These are phyloP conservation scores for Phialophora expanda DNA, from an alignment of 2,329 filamentous ascomycete genomes.

Conservation along the genomic window DNA sequence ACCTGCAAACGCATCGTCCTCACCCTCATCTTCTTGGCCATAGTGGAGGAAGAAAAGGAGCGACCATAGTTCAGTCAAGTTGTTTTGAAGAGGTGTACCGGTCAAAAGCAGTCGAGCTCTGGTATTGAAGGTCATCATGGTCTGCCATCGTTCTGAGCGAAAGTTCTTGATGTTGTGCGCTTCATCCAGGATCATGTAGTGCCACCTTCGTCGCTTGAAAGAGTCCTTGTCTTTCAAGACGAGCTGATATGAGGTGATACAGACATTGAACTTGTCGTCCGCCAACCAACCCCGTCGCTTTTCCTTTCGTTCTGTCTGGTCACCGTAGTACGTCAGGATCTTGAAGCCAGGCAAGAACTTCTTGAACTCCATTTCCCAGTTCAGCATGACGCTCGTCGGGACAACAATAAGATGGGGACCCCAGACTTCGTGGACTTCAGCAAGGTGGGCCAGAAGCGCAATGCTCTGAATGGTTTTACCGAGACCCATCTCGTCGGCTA, in stretches of 20 bases:
- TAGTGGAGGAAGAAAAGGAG: conserved; percentile 96
- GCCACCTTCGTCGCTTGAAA: conserved; percentile 90
- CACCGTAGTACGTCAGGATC: conserved; percentile 95
- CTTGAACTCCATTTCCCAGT: conserved; percentile 99
- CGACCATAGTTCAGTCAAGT: conserved; percentile 95
- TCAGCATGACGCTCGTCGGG: conserved; percentile 96
- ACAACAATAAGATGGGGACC: conserved; percentile 95
- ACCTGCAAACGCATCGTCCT: conserved; percentile 87
- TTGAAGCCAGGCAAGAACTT: conserved; percentile 98
- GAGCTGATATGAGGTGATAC: conserved; percentile 96
- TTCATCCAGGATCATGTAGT: conserved; percentile 97
- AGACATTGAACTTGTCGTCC: conserved; percentile 93
- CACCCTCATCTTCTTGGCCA: conserved; percentile 72
- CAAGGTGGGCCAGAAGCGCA: conserved; percentile 86
- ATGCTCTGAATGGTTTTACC: conserved; percentile 99
- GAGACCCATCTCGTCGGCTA: conserved; percentile 97
- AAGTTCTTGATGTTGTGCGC: conserved; percentile 99
- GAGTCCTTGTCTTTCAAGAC: conserved; percentile 92
- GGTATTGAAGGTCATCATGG: conserved; percentile 90
- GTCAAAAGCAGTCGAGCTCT: conserved; percentile 85
- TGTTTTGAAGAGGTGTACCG: conserved; percentile 95
- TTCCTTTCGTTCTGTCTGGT: conserved; percentile 84
- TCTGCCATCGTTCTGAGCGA: conserved; percentile 96
- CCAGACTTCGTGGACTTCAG: conserved; percentile 89
- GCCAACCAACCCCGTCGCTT: conserved; percentile 94